Evolutionary conservation across 495 filamentous ascomycete species (phyloP).

Genomic region (Penicillium chermesinum): DNA sequence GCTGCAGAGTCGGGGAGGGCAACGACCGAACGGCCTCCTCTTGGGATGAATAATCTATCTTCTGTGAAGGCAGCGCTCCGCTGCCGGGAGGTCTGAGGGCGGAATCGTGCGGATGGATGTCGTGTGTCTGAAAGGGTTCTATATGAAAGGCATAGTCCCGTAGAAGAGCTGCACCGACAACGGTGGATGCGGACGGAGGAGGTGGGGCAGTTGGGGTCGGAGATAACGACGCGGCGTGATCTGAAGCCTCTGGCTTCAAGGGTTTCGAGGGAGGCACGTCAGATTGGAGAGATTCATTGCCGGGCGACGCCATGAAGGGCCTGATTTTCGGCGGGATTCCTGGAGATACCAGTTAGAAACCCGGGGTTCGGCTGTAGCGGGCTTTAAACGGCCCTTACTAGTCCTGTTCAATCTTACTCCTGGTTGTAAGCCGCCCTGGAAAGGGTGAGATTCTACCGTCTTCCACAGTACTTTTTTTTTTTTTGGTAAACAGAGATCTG

Average conservation of each 20-base stretch:
- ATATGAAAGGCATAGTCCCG: conserved; percentile 43
- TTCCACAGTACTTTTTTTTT: neutral
- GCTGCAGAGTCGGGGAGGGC: conserved; percentile 33
- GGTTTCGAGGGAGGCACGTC: conserved; percentile 14
- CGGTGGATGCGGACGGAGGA: conserved; percentile 18
- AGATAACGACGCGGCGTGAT: conserved; percentile 8
- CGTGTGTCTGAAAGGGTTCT: conserved; percentile 35
- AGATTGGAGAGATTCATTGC: conserved; percentile 18
- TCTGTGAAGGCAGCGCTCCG: conserved; percentile 14
- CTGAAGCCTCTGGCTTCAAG: conserved; percentile 2
- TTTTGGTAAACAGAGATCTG: conserved; percentile 4
- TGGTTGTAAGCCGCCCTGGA: neutral
- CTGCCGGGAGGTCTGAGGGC: conserved; percentile 10
- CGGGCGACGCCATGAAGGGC: conserved; percentile 22
- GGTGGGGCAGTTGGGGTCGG: conserved; percentile 19
- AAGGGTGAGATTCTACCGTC: conserved; percentile 3
- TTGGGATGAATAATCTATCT: conserved; percentile 20
- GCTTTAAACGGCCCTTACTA: neutral
- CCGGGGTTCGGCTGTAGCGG: conserved; percentile 30
- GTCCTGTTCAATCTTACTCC: neutral
- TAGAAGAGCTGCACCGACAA: conserved; percentile 34
- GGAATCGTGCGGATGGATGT: conserved; percentile 24
- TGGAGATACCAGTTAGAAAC: conserved; percentile 3
- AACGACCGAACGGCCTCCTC: conserved; percentile 29
- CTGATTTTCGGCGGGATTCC: conserved; percentile 10